phyloP scores from a whole-genome alignment of 2,329 filamentous ascomycete species.

The Fusarium pseudonygamai region DNA sequence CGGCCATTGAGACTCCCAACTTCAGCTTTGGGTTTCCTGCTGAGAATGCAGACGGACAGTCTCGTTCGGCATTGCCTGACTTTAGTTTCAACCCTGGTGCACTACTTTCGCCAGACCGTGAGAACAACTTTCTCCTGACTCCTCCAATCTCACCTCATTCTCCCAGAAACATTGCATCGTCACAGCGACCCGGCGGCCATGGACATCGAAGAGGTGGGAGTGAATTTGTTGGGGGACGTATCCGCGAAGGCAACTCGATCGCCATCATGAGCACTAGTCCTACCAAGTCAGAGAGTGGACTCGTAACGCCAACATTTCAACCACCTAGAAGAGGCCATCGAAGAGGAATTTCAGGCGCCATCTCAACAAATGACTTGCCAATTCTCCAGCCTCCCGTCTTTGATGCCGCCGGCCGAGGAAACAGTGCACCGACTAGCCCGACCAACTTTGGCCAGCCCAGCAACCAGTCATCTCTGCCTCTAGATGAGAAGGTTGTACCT shows the following conservation, averaged over 20 bases:
- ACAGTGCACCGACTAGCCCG: slow-evolving; percentile 72
- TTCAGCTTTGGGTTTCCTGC: slow-evolving; percentile 44
- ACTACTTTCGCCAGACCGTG: slow-evolving; percentile 54
- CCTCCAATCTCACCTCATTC: slow-evolving; percentile 66
- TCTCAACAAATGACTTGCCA: slow-evolving; percentile 85
- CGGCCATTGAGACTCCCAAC: slow-evolving; percentile 59
- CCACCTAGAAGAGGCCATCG: slow-evolving; percentile 74
- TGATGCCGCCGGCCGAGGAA: slow-evolving; percentile 62
- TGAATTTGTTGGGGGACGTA: slow-evolving; percentile 84
- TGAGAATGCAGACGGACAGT: slow-evolving; percentile 42
- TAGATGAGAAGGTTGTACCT: not conserved
- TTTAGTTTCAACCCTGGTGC: slow-evolving; percentile 67
- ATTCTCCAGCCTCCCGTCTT: slow-evolving; percentile 69
- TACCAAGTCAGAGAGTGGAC: slow-evolving; percentile 69
- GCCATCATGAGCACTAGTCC: slow-evolving; percentile 74
- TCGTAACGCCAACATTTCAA: slow-evolving; percentile 64
- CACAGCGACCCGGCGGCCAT: slow-evolving; percentile 69
- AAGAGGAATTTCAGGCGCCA: slow-evolving; percentile 74
- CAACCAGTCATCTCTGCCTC: slow-evolving; percentile 30
- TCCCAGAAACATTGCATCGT: slow-evolving; percentile 60
- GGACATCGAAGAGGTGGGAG: slow-evolving; percentile 84
- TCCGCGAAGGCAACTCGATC: slow-evolving; percentile 65
- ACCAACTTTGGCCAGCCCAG: slow-evolving; percentile 53
- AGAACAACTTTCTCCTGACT: slow-evolving; percentile 54
- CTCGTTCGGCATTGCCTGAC: slow-evolving; percentile 56